These are phyloP conservation scores for Rutstroemia sp. DNA, from an alignment of 2,329 filamentous ascomycete genomes.

Conservation along the genomic window DNA sequence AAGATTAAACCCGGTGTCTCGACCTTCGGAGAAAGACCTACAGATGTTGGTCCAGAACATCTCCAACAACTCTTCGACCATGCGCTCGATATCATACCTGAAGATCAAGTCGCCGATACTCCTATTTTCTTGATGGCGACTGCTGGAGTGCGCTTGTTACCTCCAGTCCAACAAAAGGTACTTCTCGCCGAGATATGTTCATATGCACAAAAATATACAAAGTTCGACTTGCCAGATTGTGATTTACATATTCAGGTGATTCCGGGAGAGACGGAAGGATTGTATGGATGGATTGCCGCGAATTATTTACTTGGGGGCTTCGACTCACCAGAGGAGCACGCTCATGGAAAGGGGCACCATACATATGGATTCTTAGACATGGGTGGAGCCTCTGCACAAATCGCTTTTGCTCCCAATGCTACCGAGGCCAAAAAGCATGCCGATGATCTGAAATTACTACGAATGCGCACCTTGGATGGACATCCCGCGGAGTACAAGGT, in stretches of 20 bases:
- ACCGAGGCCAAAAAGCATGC: conserved; percentile 88
- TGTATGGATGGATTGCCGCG: conserved; percentile 96
- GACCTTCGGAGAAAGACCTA: conserved; percentile 72
- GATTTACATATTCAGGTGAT: conserved; percentile 87
- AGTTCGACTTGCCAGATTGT: conserved; percentile 87
- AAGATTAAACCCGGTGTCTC: conserved; percentile 94
- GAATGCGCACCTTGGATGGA: conserved; percentile 78
- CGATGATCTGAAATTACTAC: conserved; percentile 78
- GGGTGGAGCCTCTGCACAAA: conserved; percentile 96
- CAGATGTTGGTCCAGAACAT: conserved; percentile 73
- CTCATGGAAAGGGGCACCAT: conserved; percentile 80
- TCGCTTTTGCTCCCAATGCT: conserved; percentile 89
- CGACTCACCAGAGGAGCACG: conserved; percentile 64
- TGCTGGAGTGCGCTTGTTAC: conserved; percentile 85
- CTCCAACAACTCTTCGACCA: conserved; percentile 73
- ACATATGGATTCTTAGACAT: conserved; percentile 98
- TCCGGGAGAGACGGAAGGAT: conserved; percentile 85
- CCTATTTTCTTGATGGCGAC: conserved; percentile 94
- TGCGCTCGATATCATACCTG: conserved; percentile 70
- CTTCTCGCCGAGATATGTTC: conserved; percentile 74
- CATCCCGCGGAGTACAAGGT: conserved; percentile 73
- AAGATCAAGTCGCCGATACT: conserved; percentile 70
- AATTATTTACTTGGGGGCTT: conserved; percentile 94
- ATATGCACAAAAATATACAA: conserved; percentile 68
- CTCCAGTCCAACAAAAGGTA: conserved; percentile 61